phyloP scores from a whole-genome alignment of 257 asterid species.

The Nicotiana tabacum region DNA sequence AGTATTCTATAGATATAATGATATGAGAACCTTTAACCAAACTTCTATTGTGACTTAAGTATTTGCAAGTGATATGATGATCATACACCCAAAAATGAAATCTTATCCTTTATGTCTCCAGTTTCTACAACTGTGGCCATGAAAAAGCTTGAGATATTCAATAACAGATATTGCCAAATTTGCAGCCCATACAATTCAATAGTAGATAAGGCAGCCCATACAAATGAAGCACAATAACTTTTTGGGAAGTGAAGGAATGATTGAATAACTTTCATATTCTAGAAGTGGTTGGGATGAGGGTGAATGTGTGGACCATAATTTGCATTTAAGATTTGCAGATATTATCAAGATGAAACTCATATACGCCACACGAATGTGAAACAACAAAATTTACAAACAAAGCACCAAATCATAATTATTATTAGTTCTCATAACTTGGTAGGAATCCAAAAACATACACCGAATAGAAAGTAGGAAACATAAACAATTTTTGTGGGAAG shows the following conservation, averaged over 20 bases:
- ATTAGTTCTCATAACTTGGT: conserved; percentile 22
- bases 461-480: background rate
- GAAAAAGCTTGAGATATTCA: background rate
- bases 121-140: background rate
- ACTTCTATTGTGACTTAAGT: too few relatives aligned
- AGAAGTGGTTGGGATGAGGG: background rate
- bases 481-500: background rate
- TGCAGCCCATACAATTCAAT: too few relatives aligned
- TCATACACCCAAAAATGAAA: background rate
- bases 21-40: too few relatives aligned
- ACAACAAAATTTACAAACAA: background rate
- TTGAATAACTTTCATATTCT: background rate
- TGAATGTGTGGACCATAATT: background rate
- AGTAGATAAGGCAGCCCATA: background rate
- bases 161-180: background rate
- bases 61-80: too few relatives aligned
- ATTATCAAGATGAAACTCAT: too few relatives aligned
- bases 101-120: background rate
- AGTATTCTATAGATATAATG: too few relatives aligned
- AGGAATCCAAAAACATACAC: conserved; percentile 19
- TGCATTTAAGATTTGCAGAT: background rate
- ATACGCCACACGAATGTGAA: background rate
- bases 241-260: background rate
- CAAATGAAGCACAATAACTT: background rate
- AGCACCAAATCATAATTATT: background rate